Evolutionary conservation across 1,139 yeast genomes (phyloP).

Genomic region (Suhomyces bolitotheri): DNA sequence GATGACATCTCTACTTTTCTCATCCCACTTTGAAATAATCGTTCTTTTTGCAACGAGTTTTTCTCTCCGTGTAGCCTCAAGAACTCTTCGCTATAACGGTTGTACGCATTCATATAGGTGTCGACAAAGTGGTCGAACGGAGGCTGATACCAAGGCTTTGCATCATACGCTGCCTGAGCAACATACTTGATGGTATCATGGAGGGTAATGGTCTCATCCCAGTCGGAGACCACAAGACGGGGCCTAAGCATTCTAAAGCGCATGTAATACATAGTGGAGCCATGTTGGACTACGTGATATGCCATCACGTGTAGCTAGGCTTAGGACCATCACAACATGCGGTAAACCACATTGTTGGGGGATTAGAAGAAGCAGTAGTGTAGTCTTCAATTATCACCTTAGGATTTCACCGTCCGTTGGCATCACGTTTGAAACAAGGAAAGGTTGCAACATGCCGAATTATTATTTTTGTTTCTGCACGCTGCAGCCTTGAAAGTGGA

Average conservation of each 20-base stretch:
- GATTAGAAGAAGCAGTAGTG: no score
- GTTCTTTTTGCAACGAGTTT: slow-evolving; percentile 32
- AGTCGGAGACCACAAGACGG: slow-evolving; percentile 50
- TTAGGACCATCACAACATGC: not conserved
- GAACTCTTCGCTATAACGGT: slow-evolving; percentile 21
- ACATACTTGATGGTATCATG: slow-evolving; percentile 56
- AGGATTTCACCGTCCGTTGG: no score
- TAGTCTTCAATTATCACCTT: no score
- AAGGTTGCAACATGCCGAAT: no score
- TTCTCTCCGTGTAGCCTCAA: slow-evolving; percentile 20
- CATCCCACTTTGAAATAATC: slow-evolving; percentile 47
- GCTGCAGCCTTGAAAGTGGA: no score
- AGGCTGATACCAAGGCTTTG: slow-evolving; percentile 38
- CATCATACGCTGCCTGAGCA: slow-evolving; percentile 50
- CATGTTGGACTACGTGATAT: slow-evolving; percentile 1
- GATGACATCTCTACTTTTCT: slow-evolving; percentile 52
- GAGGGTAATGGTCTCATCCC: slow-evolving; percentile 71
- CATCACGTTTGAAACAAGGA: no score
- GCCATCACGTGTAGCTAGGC: slow-evolving; percentile 1
- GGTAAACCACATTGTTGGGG: not conserved
- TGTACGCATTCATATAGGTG: slow-evolving; percentile 44
- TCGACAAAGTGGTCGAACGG: slow-evolving; percentile 47
- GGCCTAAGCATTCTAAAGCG: slow-evolving; percentile 7
- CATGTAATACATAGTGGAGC: not conserved
- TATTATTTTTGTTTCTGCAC: no score